These are phyloP conservation scores for Phytophthora fragariaefolia DNA, from an alignment of 352 stramenopile species.

Conservation along the genomic window DNA sequence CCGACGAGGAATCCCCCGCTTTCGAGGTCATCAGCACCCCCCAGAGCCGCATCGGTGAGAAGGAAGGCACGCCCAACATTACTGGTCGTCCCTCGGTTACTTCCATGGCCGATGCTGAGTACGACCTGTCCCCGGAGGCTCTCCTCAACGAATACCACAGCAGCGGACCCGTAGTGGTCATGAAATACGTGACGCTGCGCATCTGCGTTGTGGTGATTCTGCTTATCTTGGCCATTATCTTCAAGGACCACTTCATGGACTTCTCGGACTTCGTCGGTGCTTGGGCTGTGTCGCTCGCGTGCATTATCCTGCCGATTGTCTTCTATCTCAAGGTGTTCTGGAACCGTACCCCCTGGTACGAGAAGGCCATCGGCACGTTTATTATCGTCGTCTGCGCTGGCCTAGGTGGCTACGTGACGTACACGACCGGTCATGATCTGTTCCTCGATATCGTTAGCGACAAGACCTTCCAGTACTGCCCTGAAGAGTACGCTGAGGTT, in stretches of 20 bases:
- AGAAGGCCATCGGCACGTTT: conserved; percentile 37
- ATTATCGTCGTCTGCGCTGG: conserved; percentile 40
- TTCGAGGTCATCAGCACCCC: conserved; percentile 24
- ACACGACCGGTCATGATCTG: conserved; percentile 40
- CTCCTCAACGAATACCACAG: conserved; percentile 42
- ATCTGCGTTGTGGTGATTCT: conserved; percentile 49
- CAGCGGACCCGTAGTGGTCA: conserved; percentile 36
- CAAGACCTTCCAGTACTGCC: conserved; percentile 60
- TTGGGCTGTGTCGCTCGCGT: conserved; percentile 57
- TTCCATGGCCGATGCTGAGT: conserved; percentile 40
- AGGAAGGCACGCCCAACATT: conserved; percentile 19
- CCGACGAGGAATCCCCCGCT: conserved; percentile 32
- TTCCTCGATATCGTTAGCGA: conserved; percentile 38
- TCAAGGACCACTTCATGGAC: conserved; percentile 68
- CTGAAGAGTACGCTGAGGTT: conserved; percentile 44
- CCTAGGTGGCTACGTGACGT: conserved; percentile 50
- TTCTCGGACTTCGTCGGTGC: conserved; percentile 69
- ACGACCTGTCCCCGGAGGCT: conserved; percentile 35
- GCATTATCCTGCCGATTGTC: conserved; percentile 68
- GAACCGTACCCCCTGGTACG: conserved; percentile 42
- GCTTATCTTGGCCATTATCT: conserved; percentile 49
- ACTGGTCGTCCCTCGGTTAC: conserved; percentile 30
- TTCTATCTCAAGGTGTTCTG: conserved; percentile 75
- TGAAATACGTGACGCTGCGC: conserved; percentile 46
- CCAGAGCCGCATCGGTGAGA: conserved; percentile 16